Evolutionary conservation across 2,329 filamentous ascomycete genomes (phyloP).

Genomic region (Diaporthe ilicicola): DNA sequence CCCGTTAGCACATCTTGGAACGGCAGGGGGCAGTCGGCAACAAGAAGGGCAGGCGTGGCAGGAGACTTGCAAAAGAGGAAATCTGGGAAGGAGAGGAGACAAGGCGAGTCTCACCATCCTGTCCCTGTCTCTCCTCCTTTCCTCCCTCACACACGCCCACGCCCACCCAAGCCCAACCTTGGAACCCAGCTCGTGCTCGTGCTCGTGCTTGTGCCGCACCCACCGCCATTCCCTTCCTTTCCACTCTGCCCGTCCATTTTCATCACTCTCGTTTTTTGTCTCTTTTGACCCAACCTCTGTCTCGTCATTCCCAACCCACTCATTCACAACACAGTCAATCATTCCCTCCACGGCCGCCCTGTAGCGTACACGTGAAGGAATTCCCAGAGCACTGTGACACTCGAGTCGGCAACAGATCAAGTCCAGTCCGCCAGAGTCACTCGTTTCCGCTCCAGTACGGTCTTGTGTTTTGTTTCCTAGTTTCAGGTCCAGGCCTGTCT

Average conservation of each 20-base stretch:
- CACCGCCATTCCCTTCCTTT: constrained; percentile 26
- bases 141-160: constrained; percentile 29
- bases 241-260: constrained; percentile 16
- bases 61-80: constrained; percentile 1
- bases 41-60: constrained; percentile 18
- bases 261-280: constrained; percentile 20
- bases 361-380: background rate
- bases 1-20: constrained; percentile 25
- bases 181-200: constrained; percentile 18
- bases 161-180: constrained; percentile 21
- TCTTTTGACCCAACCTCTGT: constrained; percentile 10
- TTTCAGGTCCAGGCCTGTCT: constrained; percentile 21
- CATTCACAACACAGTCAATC: constrained; percentile 17
- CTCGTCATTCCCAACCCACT: constrained; percentile 17
- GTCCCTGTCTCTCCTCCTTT: constrained; percentile 28
- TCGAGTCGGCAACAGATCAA: constrained; percentile 6
- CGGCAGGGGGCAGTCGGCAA: constrained; percentile 22
- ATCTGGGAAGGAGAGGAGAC: constrained; percentile 6
- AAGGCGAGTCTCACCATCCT: constrained; percentile 22
- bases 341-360: constrained; percentile 14
- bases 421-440: constrained; percentile 19
- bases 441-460: constrained; percentile 16
- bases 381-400: constrained; percentile 1
- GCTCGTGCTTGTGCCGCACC: constrained; percentile 18
- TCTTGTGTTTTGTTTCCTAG: constrained; percentile 22